Conservation (phyloP, 345 rosid genomes). For the Erodium maritimum region DNA sequence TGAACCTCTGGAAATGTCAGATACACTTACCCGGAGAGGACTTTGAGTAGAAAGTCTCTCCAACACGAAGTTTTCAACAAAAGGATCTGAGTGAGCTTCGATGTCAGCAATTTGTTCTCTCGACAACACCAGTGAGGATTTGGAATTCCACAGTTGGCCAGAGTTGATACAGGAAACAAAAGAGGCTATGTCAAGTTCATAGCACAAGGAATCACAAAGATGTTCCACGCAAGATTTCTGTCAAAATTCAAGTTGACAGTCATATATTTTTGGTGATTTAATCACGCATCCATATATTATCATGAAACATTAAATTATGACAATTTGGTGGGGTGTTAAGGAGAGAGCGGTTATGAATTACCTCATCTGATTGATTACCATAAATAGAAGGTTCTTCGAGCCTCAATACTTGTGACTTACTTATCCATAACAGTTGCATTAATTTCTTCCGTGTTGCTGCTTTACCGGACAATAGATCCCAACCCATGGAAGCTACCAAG, state of each 20-base stretch:
- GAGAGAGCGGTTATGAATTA: constrained; percentile 12
- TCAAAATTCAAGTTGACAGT: constrained; percentile 8
- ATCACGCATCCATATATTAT: not conserved
- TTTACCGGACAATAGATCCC: constrained; percentile 84
- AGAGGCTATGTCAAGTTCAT: constrained; percentile 76
- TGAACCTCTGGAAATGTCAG: not conserved
- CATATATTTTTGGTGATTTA: not conserved
- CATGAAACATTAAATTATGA: constrained; percentile 1
- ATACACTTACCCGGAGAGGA: constrained; percentile 68
- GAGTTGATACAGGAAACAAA: constrained; percentile 81
- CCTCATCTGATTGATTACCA: constrained; percentile 61
- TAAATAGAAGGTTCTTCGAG: constrained; percentile 68
- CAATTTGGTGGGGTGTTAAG: not conserved
- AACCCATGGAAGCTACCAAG: constrained; percentile 84
- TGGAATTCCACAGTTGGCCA: constrained; percentile 71
- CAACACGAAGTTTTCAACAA: constrained; percentile 88
- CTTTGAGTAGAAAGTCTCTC: constrained; percentile 92
- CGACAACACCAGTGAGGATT: constrained; percentile 52
- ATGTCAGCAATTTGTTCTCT: constrained; percentile 36
- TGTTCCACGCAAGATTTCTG: constrained; percentile 84
- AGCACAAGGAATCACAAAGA: constrained; percentile 76
- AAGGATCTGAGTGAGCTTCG: constrained; percentile 49
- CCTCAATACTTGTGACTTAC: constrained; percentile 49
- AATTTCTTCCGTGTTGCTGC: constrained; percentile 54
- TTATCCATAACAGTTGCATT: constrained; percentile 74